These are phyloP conservation scores for Dacryopinax spathularia DNA, from an alignment of 768 basidiomycete genomes.

Conservation along the genomic window DNA sequence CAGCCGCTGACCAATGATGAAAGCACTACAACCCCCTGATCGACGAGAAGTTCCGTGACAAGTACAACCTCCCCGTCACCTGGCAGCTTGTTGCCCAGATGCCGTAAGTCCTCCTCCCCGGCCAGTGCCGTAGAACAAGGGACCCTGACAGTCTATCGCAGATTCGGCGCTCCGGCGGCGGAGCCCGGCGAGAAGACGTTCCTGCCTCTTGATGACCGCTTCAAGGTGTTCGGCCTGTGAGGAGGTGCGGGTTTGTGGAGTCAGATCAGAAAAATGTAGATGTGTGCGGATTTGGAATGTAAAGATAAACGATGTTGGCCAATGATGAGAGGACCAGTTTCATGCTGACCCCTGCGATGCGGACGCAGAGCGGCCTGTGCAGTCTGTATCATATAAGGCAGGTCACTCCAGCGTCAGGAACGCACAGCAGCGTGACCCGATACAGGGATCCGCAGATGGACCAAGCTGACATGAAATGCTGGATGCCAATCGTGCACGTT, in stretches of 20 bases:
- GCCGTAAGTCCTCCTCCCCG: conserved; percentile 4
- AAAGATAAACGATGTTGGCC: no score
- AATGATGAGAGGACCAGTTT: no score
- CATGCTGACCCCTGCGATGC: no score
- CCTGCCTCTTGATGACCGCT: conserved; percentile 22
- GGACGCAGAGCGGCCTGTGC: no score
- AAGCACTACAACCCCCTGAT: conserved; percentile 18
- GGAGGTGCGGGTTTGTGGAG: background rate
- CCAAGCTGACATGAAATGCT: no score
- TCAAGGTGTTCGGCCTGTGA: conserved; percentile 16
- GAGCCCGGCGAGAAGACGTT: conserved; percentile 20
- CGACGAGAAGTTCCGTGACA: conserved; percentile 9
- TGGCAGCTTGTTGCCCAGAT: background rate
- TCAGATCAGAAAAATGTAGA: no score
- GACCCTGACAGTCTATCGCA: conserved; percentile 14
- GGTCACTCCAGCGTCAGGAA: no score
- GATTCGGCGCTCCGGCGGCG: conserved; percentile 18
- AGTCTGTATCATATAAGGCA: no score
- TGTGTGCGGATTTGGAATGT: no score
- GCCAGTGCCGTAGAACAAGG: conserved; percentile 18
- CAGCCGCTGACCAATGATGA: background rate
- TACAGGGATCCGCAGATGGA: no score
- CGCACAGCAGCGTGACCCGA: no score
- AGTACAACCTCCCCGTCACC: conserved; percentile 7
- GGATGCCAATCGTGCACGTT: no score